Base-by-base conservation (phyloP, 106 monocot species). In the Narthecium ossifragum region DNA sequence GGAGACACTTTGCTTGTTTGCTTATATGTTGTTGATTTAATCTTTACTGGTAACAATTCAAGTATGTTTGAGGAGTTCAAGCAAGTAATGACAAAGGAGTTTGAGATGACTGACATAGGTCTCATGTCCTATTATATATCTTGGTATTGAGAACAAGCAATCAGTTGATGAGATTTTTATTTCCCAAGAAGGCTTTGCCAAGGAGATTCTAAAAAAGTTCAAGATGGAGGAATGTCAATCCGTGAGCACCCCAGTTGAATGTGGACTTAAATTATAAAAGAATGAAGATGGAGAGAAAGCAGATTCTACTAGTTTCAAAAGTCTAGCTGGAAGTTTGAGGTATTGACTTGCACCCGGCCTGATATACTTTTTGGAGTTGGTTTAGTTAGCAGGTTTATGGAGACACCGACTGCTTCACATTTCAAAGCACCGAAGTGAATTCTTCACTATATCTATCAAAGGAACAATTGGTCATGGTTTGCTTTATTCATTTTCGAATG, bases 11-110 rank as follows among this genome's bases (percentile, higher is more conserved):
- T 56, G 21, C 6, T 34, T 12, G 20, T 56, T 56, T 56, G 56
- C 34, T 20, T 56, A 7, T 56, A 56, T 56, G 32, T 56, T 33
- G 56, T 33, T 56, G 31, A 56, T 56, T 20, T 56, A 2, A 8
- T 56, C 9, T 31, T 32, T 20, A 56, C 31, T 18, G 21, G 32
- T 15, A 56, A 20, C 33, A 9, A 17, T 56, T 11, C 9, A 34
- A 8, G 6, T 5, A 33, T 33, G 31, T 2, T 31, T 18, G 17
- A 21, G 6, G 30, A 31, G 12, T 56, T 31, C 33, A 56, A 34
- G n/a, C 5, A 2, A 17, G n/a, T 6, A 6, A 33, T 56, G n/a
- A 17, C 21, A 3, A 53, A 27, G 2, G 26, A 53, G 30, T 33
- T 33, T 34, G n/a, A 34, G 8, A 31, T 34, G 56, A 3, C 15